Evolutionary conservation across 345 rosid species (phyloP), one percentile per base, ranked within the genome.

Genomic region (Combretum micranthum): DNA sequence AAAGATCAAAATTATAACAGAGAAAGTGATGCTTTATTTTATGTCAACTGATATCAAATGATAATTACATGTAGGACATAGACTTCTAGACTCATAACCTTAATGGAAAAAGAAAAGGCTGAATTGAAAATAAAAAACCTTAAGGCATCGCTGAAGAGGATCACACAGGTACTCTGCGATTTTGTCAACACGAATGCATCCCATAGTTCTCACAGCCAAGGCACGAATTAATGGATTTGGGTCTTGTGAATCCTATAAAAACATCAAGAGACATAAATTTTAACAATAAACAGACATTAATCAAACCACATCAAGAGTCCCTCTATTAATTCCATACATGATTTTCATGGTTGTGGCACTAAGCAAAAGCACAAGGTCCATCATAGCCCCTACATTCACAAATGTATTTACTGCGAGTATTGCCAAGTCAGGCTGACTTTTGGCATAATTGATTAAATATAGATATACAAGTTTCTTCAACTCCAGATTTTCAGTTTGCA

Each of bases 401-500:
- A 93, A 93, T 25, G 99, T 90, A 74, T 93, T 93, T 43, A 93
- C 99, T 7, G 99, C 99, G 68, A 94, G 85, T 62, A 94, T 94
- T 15, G 97, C 99, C 58, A 94, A 87, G 79, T 94, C 97, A 8
- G 99, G 99, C 80, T 94, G 97, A 78, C 97, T 90, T 72, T 94
- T 90, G 4, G 99, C 99, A 69, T 94, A 94, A 68, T 94, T 94
- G 52, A 94, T 94, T 55, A 94, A 92, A 73, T 94, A 94, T 26
- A 94, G 60, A 70, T 94, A 94, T 62, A 94, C 99, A 55, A 94
- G 90, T 83, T 94, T 94, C 75, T 94, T 94, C 69, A 94, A 81
- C 87, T 94, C 99, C 90, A 94, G 61, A 73, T 94, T 93, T 72
- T 94, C 99, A 9, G 97, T 94, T 80, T 94, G 99, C 99, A 94